Conservation (phyloP, 805 yeast genomes). For the Candida sonorensis region DNA sequence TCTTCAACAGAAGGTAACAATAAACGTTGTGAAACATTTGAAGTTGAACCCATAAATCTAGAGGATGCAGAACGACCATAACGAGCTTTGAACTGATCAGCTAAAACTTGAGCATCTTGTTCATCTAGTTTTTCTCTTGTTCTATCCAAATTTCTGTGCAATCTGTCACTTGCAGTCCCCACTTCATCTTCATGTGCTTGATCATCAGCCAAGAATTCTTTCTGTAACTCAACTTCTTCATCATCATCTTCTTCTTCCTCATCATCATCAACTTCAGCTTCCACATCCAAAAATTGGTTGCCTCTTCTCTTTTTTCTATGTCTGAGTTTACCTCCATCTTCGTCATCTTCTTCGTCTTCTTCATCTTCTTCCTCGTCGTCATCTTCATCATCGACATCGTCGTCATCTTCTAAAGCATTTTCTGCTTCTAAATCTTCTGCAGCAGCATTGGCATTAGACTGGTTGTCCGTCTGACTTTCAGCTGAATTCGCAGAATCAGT, state of each 20-base stretch:
- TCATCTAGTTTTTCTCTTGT: conserved; percentile 76
- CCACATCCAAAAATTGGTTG: conserved; percentile 94
- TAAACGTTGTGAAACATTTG: conserved; percentile 86
- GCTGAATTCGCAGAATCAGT: background rate
- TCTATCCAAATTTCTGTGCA: conserved; percentile 88
- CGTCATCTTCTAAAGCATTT: conserved; percentile 13
- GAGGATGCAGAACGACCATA: conserved; percentile 81
- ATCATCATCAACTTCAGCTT: conserved; percentile 97
- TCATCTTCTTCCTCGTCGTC: conserved; percentile 27
- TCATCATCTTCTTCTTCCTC: conserved; percentile 93
- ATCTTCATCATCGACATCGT: conserved; percentile 15
- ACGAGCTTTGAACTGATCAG: conserved; percentile 85
- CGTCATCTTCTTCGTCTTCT: conserved; percentile 34
- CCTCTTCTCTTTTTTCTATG: conserved; percentile 45
- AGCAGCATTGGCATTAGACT: background rate
- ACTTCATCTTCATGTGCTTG: conserved; percentile 55
- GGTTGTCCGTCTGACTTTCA: background rate
- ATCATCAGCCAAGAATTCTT: conserved; percentile 76
- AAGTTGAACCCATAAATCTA: conserved; percentile 77
- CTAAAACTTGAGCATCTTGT: conserved; percentile 90
- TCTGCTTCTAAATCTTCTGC: conserved; percentile 18
- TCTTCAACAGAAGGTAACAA: conserved; percentile 93
- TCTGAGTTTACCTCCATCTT: conserved; percentile 51
- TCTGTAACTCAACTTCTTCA: conserved; percentile 88
- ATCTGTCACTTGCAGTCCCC: conserved; percentile 48